Conservation (phyloP, 768 basidiomycete species). For the Lentinus brumalis region DNA sequence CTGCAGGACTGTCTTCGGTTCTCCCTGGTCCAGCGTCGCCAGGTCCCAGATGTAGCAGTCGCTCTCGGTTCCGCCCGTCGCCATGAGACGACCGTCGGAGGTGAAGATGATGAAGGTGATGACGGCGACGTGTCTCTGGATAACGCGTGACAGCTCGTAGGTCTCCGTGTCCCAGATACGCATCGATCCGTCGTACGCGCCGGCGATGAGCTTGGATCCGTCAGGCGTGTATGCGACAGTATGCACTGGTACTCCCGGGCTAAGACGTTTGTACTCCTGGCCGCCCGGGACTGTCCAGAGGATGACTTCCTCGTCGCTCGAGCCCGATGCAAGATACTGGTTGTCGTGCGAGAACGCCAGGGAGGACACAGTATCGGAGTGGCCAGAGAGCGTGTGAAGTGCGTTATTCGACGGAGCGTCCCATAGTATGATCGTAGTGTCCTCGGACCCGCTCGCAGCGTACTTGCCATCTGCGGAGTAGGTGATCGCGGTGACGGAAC, state of each 20-base stretch:
- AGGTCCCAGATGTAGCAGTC: constrained; percentile 20
- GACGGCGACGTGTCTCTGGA: constrained; percentile 10
- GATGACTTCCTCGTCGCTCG: constrained; percentile 9
- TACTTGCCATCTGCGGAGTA: constrained; percentile 28
- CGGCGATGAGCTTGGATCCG: constrained; percentile 24
- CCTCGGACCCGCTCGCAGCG: constrained; percentile 26
- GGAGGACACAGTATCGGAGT: constrained; percentile 12
- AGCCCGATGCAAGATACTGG: constrained; percentile 15
- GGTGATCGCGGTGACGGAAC: constrained; percentile 8
- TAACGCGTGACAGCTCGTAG: background rate
- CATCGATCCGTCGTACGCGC: constrained; percentile 23
- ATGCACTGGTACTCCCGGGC: constrained; percentile 11
- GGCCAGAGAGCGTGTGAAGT: constrained; percentile 5
- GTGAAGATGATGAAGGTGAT: constrained; percentile 37
- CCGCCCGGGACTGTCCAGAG: constrained; percentile 20
- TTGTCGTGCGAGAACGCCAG: constrained; percentile 26
- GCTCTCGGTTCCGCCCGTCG: constrained; percentile 12
- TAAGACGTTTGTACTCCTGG: constrained; percentile 16
- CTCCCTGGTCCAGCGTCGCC: constrained; percentile 10
- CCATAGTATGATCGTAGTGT: constrained; percentile 25
- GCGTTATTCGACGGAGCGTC: constrained; percentile 2
- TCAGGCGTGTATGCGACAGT: constrained; percentile 26
- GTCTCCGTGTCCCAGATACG: constrained; percentile 18
- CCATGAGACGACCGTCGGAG: constrained; percentile 14
- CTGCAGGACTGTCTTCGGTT: background rate